A percentile compares a stretch with the other conserved stretches of the same genome.
Conservation (phyloP, 768 basidiomycete species). For the Wakefieldia striispora region DNA sequence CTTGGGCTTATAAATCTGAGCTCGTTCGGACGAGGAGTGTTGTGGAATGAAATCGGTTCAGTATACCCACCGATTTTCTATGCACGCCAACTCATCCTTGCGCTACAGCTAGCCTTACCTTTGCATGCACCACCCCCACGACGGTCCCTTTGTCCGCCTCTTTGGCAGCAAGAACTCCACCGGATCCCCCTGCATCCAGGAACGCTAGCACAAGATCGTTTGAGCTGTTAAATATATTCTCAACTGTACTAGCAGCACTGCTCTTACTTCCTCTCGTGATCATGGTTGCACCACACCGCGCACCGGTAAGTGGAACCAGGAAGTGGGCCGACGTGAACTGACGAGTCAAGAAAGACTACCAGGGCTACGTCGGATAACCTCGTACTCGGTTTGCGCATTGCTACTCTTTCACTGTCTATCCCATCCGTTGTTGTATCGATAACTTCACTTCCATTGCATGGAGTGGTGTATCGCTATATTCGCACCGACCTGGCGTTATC, state of each 20-base stretch:
- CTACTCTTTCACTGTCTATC: constrained; percentile 55
- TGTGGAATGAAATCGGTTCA: constrained; percentile 66
- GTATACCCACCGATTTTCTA: constrained; percentile 23
- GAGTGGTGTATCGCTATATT: constrained; percentile 37
- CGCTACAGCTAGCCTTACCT: constrained; percentile 50
- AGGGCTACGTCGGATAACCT: constrained; percentile 3
- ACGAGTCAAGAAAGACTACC: constrained; percentile 11
- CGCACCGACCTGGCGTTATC: constrained; percentile 46
- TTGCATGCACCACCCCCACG: constrained; percentile 62
- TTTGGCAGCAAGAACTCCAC: constrained; percentile 40
- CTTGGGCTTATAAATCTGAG: constrained; percentile 34
- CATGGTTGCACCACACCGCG: constrained; percentile 45
- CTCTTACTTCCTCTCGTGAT: constrained; percentile 59
- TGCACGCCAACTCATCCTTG: constrained; percentile 1
- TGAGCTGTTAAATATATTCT: constrained; percentile 50
- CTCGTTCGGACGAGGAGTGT: constrained; percentile 42
- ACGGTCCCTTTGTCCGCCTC: constrained; percentile 67
- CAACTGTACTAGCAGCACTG: constrained; percentile 45
- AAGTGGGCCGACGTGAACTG: constrained; percentile 21
- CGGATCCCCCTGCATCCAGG: constrained; percentile 30
- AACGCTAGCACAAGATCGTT: constrained; percentile 54
- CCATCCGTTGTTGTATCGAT: constrained; percentile 58
- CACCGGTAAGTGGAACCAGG: constrained; percentile 35
- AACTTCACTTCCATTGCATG: constrained; percentile 51
- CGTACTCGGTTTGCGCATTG: constrained; percentile 41